phyloP scores from a whole-genome alignment of 768 basidiomycete genomes.

The Kwoniella mangroviensis region DNA sequence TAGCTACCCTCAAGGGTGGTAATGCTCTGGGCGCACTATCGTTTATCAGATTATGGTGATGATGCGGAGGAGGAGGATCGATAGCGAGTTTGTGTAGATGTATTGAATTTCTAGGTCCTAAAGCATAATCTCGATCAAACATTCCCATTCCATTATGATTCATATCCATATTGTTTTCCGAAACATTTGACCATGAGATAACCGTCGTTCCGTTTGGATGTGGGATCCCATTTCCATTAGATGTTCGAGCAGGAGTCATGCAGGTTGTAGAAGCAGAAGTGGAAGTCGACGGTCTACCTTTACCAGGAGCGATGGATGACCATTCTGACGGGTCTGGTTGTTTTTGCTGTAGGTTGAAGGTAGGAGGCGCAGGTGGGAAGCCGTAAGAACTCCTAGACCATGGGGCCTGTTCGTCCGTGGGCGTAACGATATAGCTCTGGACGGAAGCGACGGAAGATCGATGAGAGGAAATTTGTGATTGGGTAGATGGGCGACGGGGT shows the following conservation, averaged over 20 bases:
- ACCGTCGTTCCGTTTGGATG: slow-evolving; percentile 7
- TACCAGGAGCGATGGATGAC: slow-evolving; percentile 23
- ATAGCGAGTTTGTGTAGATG: background rate
- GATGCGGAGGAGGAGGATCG: background rate
- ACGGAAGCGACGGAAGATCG: slow-evolving; percentile 24
- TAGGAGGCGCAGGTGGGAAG: slow-evolving; percentile 20
- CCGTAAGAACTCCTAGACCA: slow-evolving; percentile 27
- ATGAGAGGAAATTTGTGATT: slow-evolving; percentile 18
- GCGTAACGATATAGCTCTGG: slow-evolving; percentile 27
- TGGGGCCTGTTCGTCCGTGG: slow-evolving; percentile 29
- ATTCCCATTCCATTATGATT: slow-evolving; percentile 1
- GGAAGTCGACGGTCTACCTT: slow-evolving; percentile 1
- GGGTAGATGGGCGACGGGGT: slow-evolving; percentile 27
- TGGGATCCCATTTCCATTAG: background rate
- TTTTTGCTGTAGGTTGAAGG: background rate
- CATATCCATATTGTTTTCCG: slow-evolving; percentile 9
- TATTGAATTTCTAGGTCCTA: slow-evolving; percentile 3
- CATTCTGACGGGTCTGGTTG: slow-evolving; percentile 24
- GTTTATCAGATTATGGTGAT: background rate
- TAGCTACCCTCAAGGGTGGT: slow-evolving; percentile 22
- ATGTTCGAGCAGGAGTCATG: background rate
- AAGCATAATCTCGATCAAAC: slow-evolving; percentile 28
- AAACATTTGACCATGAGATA: slow-evolving; percentile 24
- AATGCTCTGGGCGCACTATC: slow-evolving; percentile 1
- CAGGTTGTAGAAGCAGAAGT: background rate